Percentiles rank a stretch among this genome's conserved stretches.
phyloP scores from a whole-genome alignment of 805 yeast genomes.

The Teunomyces stri region DNA sequence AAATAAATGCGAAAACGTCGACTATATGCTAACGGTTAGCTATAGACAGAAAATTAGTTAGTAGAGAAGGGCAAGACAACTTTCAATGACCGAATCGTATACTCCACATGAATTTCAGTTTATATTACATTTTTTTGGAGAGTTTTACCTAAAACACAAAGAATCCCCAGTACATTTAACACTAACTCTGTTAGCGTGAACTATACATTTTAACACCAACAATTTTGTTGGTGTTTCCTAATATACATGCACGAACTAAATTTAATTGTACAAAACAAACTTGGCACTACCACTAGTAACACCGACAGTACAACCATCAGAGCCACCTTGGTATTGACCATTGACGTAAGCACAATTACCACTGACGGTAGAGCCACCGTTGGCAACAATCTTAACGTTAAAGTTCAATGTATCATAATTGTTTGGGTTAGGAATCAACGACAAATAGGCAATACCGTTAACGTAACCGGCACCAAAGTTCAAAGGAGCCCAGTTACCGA shows the following conservation, averaged over 20 bases:
- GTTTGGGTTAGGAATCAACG: slow-evolving; percentile 95
- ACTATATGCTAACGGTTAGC: too few relatives aligned
- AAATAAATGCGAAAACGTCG: too few relatives aligned
- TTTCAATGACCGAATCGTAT: too few relatives aligned
- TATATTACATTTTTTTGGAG: background rate
- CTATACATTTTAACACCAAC: background rate
- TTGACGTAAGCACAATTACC: slow-evolving; percentile 81
- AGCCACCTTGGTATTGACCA: slow-evolving; percentile 72
- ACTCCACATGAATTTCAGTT: too few relatives aligned
- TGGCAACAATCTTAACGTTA: slow-evolving; percentile 67
- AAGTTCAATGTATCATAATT: slow-evolving; percentile 59
- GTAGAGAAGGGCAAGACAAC: too few relatives aligned
- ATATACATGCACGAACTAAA: slow-evolving; percentile 2
- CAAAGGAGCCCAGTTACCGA: slow-evolving; percentile 98
- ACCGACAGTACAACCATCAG: slow-evolving; percentile 92
- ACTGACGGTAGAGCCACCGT: slow-evolving; percentile 45
- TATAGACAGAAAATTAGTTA: too few relatives aligned
- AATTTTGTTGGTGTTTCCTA: background rate
- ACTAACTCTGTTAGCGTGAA: background rate
- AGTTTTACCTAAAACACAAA: background rate
- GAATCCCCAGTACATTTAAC: background rate
- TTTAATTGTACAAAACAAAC: slow-evolving; percentile 62
- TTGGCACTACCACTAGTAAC: slow-evolving; percentile 81
- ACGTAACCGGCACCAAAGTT: slow-evolving; percentile 90
- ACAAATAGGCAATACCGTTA: slow-evolving; percentile 67